These are phyloP conservation scores for Anisodus acutangulus DNA, from an alignment of 257 asterid genomes.

Conservation along the genomic window DNA sequence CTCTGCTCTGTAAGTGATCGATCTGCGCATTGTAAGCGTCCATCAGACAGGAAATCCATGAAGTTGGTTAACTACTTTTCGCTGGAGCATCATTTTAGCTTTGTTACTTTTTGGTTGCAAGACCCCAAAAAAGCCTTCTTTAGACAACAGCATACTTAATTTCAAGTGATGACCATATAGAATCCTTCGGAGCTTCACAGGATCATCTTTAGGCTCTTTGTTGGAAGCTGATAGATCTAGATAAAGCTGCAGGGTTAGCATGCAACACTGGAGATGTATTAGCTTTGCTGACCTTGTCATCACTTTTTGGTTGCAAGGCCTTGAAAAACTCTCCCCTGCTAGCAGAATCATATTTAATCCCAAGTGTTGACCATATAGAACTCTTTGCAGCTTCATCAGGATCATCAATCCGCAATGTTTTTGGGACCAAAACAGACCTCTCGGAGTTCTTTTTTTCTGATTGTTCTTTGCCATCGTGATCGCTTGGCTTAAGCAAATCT, in stretches of 20 bases:
- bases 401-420: conserved; percentile 79
- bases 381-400: conserved; percentile 91
- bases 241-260: conserved; percentile 85
- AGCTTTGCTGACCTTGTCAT: conserved; percentile 35
- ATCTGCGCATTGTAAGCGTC: neutral
- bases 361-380: conserved; percentile 83
- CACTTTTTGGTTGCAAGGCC: conserved; percentile 62
- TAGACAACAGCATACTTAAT: conserved; percentile 50
- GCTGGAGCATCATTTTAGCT: conserved; percentile 22
- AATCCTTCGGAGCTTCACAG: conserved; percentile 70
- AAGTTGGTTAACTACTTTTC: neutral
- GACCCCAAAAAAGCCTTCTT: conserved; percentile 60
- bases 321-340: conserved; percentile 61
- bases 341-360: conserved; percentile 61
- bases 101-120: conserved; percentile 55
- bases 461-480: conserved; percentile 29
- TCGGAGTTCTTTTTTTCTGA: conserved; percentile 34
- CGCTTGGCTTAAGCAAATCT: conserved; percentile 48
- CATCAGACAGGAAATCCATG: conserved; percentile 19
- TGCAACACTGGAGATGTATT: conserved; percentile 48
- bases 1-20: neutral
- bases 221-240: conserved; percentile 69
- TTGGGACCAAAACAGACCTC: conserved; percentile 63
- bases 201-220: conserved; percentile 65
- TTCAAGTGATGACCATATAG: conserved; percentile 74